Evolutionary conservation across 192 early-diverging fungal genomes (phyloP).

Genomic region (Paraglomus brasilianum): DNA sequence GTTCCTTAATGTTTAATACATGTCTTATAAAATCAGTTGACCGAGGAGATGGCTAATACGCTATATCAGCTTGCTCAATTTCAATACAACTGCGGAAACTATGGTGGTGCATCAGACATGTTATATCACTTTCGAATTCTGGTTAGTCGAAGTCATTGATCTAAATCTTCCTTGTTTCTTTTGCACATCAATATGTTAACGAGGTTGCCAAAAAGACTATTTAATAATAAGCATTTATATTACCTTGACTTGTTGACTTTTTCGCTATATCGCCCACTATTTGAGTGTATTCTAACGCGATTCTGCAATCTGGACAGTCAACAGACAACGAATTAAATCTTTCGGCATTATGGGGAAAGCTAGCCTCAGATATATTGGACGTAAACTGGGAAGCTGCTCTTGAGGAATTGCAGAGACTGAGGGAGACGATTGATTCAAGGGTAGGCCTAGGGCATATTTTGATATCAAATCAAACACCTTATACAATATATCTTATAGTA

Average conservation of each 20-base stretch:
- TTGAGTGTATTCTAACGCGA: not conserved
- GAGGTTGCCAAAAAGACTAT: not conserved
- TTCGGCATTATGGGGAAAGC: conserved; percentile 94
- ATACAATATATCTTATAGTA: not conserved
- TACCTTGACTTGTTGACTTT: not conserved
- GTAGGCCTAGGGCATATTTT: conserved; percentile 34
- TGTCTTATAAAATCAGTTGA: conserved; percentile 59
- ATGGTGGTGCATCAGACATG: conserved; percentile 88
- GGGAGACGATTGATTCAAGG: conserved; percentile 86
- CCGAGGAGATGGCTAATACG: conserved; percentile 80
- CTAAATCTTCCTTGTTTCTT: not conserved
- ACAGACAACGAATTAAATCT: conserved; percentile 82
- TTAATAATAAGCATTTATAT: not conserved
- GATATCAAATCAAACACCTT: not conserved
- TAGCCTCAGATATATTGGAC: conserved; percentile 90
- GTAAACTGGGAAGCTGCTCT: conserved; percentile 93
- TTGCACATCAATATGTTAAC: too few species aligned
- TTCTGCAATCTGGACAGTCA: conserved; percentile 57
- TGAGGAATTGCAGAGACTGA: conserved; percentile 85
- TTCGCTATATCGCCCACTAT: conserved; percentile 14
- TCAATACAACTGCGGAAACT: conserved; percentile 92
- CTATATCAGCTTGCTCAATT: conserved; percentile 89
- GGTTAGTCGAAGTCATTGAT: conserved; percentile 44
- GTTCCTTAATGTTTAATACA: not conserved
- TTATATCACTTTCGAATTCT: conserved; percentile 93